These are phyloP conservation scores for Daldinia bambusicola DNA, from an alignment of 495 filamentous ascomycete species.

Conservation along the genomic window DNA sequence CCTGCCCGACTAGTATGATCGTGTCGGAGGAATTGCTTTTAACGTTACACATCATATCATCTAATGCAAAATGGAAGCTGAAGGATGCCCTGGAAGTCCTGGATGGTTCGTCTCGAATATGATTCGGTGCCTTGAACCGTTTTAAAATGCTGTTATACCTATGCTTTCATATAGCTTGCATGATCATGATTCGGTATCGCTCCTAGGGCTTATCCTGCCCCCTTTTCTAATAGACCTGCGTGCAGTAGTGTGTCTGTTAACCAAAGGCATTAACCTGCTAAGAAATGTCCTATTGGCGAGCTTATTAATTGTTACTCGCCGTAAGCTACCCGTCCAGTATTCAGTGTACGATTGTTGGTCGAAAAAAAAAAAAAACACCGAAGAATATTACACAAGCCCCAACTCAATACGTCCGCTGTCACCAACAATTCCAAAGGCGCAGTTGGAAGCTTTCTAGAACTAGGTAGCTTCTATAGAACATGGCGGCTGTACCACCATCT, in stretches of 20 bases:
- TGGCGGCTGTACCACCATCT: slow-evolving; percentile 17
- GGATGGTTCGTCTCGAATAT: background rate
- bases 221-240: background rate
- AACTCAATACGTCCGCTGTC: background rate
- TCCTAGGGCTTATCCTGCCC: background rate
- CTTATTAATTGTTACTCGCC: background rate
- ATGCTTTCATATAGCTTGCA: background rate
- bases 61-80: background rate
- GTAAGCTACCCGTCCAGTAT: background rate
- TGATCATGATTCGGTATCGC: background rate
- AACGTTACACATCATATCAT: background rate
- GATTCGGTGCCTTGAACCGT: background rate
- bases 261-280: background rate
- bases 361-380: background rate
- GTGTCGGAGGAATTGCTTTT: background rate
- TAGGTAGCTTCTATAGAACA: background rate
- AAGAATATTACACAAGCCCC: background rate
- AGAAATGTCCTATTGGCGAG: background rate
- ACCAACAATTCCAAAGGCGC: background rate
- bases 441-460: background rate
- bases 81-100: background rate
- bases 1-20: background rate
- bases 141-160: no score
- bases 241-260: slow-evolving; percentile 2
- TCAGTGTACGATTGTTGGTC: background rate